These are phyloP conservation scores for Epichloe hybrida DNA, from an alignment of 2,329 filamentous ascomycete species.

Conservation along the genomic window DNA sequence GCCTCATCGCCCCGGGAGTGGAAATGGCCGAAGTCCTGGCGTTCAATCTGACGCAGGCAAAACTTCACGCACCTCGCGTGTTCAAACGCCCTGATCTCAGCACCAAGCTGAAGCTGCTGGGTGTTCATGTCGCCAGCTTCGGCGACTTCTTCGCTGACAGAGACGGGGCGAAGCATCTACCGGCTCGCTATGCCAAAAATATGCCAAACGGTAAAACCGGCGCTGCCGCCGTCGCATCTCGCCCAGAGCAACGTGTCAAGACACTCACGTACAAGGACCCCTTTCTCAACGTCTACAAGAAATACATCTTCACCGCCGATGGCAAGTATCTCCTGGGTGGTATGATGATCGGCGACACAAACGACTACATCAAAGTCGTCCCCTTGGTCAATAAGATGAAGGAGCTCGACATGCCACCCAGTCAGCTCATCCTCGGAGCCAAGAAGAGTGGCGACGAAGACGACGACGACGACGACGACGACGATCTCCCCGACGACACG, in stretches of 20 bases:
- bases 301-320: constrained; percentile 80
- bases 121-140: constrained; percentile 85
- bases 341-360: constrained; percentile 94
- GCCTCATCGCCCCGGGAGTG: constrained; percentile 76
- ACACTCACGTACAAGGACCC: constrained; percentile 80
- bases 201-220: constrained; percentile 2
- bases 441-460: constrained; percentile 59
- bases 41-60: constrained; percentile 80
- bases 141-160: constrained; percentile 87
- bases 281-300: constrained; percentile 82
- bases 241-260: constrained; percentile 42
- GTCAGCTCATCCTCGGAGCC: constrained; percentile 71
- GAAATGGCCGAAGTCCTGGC: constrained; percentile 89
- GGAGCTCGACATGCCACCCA: constrained; percentile 60
- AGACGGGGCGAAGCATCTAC: constrained; percentile 67
- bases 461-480: constrained; percentile 36
- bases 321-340: constrained; percentile 86
- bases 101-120: constrained; percentile 80
- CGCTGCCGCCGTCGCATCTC: not conserved
- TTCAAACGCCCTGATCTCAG: constrained; percentile 80
- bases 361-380: constrained; percentile 79
- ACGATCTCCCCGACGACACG: constrained; percentile 70
- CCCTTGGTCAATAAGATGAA: constrained; percentile 79
- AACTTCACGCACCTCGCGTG: constrained; percentile 50
- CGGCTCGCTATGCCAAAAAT: constrained; percentile 36